Percentiles rank a stretch among this genome's conserved stretches.
Conservation (phyloP, 495 filamentous ascomycete genomes). For the Parathielavia hyrcaniae region DNA sequence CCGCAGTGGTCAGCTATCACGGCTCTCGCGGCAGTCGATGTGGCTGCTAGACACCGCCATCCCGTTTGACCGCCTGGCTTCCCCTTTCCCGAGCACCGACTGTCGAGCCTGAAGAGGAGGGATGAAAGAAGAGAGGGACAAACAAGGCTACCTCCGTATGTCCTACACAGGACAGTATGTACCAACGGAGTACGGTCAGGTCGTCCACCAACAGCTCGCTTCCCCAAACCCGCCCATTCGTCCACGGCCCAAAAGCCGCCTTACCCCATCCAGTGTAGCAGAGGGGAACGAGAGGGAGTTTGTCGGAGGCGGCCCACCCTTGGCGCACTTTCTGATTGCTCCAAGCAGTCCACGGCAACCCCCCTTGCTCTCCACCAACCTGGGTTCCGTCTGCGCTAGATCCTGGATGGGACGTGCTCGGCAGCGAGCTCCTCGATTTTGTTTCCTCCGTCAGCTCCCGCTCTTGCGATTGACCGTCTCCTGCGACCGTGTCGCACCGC, state of each 20-base stretch:
- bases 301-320: slow-evolving; percentile 23
- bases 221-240: slow-evolving; percentile 13
- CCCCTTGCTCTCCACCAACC: slow-evolving; percentile 26
- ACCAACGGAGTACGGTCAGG: too few relatives aligned
- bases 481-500: slow-evolving; percentile 14
- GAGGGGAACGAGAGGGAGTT: slow-evolving; percentile 17
- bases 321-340: slow-evolving; percentile 27
- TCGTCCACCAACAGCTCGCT: not conserved
- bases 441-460: slow-evolving; percentile 20
- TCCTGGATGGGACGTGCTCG: slow-evolving; percentile 24
- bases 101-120: too few relatives aligned
- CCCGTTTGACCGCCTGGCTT: too few relatives aligned
- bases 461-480: slow-evolving; percentile 22
- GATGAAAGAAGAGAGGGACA: too few relatives aligned
- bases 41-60: too few relatives aligned
- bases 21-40: too few relatives aligned
- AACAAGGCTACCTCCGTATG: too few relatives aligned
- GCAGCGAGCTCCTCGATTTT: slow-evolving; percentile 26
- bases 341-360: slow-evolving; percentile 11
- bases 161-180: too few relatives aligned
- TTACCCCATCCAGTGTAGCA: slow-evolving; percentile 11
- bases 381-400: slow-evolving; percentile 16
- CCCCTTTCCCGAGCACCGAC: too few relatives aligned
- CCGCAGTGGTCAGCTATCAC: too few relatives aligned
- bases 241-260: slow-evolving; percentile 9